phyloP scores from a whole-genome alignment of 495 filamentous ascomycete genomes.

The Tuber borchii region DNA sequence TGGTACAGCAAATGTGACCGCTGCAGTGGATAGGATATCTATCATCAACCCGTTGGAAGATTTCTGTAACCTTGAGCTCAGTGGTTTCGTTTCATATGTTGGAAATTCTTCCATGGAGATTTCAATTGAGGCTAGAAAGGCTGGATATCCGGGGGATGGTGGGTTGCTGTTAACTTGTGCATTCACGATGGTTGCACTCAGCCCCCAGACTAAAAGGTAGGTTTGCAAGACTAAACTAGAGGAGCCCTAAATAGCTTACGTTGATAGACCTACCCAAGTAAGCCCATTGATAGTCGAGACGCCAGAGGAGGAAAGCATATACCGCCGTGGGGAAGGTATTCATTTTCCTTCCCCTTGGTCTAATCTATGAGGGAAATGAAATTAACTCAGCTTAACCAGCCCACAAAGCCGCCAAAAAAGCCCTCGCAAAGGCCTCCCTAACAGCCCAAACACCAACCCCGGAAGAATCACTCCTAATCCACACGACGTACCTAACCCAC shows the following conservation, averaged over 20 bases:
- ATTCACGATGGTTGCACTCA: conserved; percentile 76
- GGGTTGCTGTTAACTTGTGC: conserved; percentile 66
- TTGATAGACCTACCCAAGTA: conserved; percentile 50
- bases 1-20: conserved; percentile 69
- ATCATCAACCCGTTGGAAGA: conserved; percentile 66
- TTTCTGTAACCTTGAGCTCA: conserved; percentile 74
- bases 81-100: conserved; percentile 74
- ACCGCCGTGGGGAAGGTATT: conserved; percentile 56
- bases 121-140: conserved; percentile 66
- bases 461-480: conserved; percentile 70
- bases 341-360: not conserved
- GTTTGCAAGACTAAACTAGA: conserved; percentile 32
- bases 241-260: not conserved
- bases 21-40: conserved; percentile 71
- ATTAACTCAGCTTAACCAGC: conserved; percentile 13
- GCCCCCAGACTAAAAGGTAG: conserved; percentile 65
- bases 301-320: conserved; percentile 63
- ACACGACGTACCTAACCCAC: conserved; percentile 70
- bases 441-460: conserved; percentile 68
- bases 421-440: conserved; percentile 56
- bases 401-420: conserved; percentile 69
- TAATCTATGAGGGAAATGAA: not conserved
- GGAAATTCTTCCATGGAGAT: conserved; percentile 77
- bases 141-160: conserved; percentile 50
- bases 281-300: conserved; percentile 60